phyloP scores from a whole-genome alignment of 2,329 filamentous ascomycete genomes.

The Amauroascus verrucosus region DNA sequence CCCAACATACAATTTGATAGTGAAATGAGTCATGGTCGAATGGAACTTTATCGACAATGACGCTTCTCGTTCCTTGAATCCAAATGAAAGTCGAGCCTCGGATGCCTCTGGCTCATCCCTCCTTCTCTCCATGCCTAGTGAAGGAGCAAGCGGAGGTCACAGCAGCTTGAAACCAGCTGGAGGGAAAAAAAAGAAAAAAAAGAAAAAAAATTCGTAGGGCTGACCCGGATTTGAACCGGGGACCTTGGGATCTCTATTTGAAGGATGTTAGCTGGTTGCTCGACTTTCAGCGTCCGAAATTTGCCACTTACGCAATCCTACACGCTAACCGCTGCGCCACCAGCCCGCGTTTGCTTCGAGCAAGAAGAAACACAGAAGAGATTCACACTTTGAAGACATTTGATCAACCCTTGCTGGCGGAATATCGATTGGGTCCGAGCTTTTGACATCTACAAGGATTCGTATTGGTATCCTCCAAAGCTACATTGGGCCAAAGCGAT shows the following conservation, averaged over 20 bases:
- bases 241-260: slow-evolving; percentile 13
- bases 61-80: too few species aligned
- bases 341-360: slow-evolving; percentile 9
- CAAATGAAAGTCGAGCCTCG: too few species aligned
- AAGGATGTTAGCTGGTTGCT: neutral
- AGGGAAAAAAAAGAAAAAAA: neutral
- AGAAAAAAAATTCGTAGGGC: slow-evolving; percentile 10
- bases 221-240: slow-evolving; percentile 15
- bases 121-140: too few species aligned
- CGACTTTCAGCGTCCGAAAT: neutral
- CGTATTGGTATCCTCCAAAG: neutral
- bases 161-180: neutral
- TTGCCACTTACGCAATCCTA: slow-evolving; percentile 11
- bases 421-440: neutral
- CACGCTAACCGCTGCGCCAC: slow-evolving; percentile 16
- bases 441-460: neutral
- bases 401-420: too few species aligned
- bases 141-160: too few species aligned
- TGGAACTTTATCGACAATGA: too few species aligned
- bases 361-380: too few species aligned
- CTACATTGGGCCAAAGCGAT: slow-evolving; percentile 11
- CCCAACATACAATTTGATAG: too few species aligned
- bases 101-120: too few species aligned
- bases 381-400: too few species aligned
- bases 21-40: too few species aligned